Conservation (phyloP, 2,329 filamentous ascomycete species). For the Venturia asperata region DNA sequence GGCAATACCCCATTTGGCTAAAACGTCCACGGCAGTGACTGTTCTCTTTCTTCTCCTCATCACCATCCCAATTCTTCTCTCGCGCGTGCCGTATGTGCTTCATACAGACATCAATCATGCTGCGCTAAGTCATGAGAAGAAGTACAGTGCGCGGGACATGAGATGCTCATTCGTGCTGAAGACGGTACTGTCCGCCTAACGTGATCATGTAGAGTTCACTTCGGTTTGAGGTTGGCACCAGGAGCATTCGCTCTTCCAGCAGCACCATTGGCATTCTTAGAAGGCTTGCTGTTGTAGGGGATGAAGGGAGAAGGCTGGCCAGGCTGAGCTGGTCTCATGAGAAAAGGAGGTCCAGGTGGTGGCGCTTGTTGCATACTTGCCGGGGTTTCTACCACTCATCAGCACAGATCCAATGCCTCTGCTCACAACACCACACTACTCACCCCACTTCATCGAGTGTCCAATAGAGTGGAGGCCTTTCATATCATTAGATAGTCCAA, state of each 20-base stretch:
- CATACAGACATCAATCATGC: not conserved
- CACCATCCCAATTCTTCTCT: not conserved
- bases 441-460: slow-evolving; percentile 27
- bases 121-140: not conserved
- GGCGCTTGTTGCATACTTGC: slow-evolving; percentile 7
- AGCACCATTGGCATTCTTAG: not conserved
- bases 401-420: not conserved
- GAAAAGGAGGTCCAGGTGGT: slow-evolving; percentile 6
- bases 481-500: slow-evolving; percentile 27
- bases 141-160: not conserved
- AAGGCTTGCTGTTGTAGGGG: slow-evolving; percentile 3
- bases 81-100: not conserved
- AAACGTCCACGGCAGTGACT: not conserved
- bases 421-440: not conserved
- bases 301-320: not conserved
- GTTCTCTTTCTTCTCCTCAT: not conserved
- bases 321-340: not conserved
- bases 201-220: not conserved
- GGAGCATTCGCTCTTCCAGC: not conserved
- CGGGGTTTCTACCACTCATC: slow-evolving; percentile 13
- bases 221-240: not conserved
- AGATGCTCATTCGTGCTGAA: not conserved
- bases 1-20: not conserved
- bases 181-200: not conserved
- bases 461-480: slow-evolving; percentile 26